Percentiles rank a stretch among this genome's conserved stretches.
Evolutionary conservation across 1,139 yeast genomes (phyloP).

Genomic region (Scheffersomyces titani): DNA sequence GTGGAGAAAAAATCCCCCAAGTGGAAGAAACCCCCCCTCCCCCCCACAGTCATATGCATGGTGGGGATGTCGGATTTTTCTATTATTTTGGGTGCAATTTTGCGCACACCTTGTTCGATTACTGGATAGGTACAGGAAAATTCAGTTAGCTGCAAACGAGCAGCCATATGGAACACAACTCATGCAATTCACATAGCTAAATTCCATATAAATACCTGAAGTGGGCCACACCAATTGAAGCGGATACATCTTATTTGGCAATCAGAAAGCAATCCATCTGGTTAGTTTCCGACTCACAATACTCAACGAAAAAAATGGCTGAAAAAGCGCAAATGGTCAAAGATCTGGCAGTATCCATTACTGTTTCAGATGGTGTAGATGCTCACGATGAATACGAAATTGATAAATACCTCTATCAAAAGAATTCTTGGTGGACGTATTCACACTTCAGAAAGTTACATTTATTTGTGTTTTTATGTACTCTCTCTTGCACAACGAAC

Average conservation of each 20-base stretch:
- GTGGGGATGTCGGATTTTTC: background rate
- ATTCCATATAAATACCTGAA: background rate
- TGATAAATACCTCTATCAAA: background rate
- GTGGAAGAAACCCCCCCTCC: too few relatives aligned
- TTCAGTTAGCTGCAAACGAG: background rate
- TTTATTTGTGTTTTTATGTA: slow-evolving; percentile 34
- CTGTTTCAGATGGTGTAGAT: background rate
- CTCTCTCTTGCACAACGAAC: slow-evolving; percentile 47
- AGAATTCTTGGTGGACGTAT: background rate
- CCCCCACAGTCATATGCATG: background rate
- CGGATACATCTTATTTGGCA: background rate
- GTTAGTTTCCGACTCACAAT: background rate
- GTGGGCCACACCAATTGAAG: background rate
- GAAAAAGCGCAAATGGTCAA: background rate
- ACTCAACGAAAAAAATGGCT: background rate
- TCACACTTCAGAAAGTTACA: slow-evolving; percentile 38
- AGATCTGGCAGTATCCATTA: background rate
- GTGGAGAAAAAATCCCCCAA: background rate
- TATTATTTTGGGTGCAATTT: background rate
- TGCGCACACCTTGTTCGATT: background rate
- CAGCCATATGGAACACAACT: background rate
- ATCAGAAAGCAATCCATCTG: background rate
- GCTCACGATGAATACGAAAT: background rate
- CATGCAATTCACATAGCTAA: background rate
- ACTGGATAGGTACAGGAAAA: background rate